phyloP scores from a whole-genome alignment of 2,329 filamentous ascomycete genomes.

The Dactylellina parvicollis region DNA sequence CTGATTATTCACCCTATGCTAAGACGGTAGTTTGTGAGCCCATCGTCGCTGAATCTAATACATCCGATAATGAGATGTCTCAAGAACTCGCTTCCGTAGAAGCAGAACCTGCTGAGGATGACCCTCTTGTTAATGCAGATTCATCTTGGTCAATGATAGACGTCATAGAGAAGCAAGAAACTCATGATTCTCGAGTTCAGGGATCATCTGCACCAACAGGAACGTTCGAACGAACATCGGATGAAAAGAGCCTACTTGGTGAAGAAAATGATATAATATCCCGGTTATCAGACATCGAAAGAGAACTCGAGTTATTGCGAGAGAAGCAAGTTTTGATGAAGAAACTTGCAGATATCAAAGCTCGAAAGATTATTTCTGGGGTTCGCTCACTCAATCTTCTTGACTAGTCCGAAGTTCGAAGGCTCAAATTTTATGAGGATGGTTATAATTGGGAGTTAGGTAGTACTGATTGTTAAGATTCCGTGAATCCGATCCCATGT shows the following conservation, averaged over 20 bases:
- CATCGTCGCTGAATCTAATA: neutral
- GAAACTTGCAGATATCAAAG: neutral
- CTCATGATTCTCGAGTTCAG: neutral
- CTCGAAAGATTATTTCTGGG: neutral
- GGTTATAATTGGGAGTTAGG: too few species aligned
- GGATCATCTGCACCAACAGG: neutral
- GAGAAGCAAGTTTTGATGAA: conserved; percentile 3
- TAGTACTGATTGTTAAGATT: too few species aligned
- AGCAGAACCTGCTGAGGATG: neutral
- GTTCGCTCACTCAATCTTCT: neutral
- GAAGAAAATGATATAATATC: neutral
- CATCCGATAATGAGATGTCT: neutral
- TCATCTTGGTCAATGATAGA: neutral
- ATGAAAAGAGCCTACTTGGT: neutral
- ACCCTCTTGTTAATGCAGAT: neutral
- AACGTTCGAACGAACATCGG: too few species aligned
- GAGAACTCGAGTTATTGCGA: conserved; percentile 8
- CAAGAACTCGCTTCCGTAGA: neutral
- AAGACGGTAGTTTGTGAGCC: too few species aligned
- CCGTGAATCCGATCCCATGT: too few species aligned
- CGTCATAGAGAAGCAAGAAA: neutral
- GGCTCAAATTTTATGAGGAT: too few species aligned
- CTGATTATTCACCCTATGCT: too few species aligned
- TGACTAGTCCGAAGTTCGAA: too few species aligned
- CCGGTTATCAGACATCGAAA: conserved; percentile 1